These are phyloP conservation scores for Ustilago bromivora DNA, from an alignment of 1,284 basidiomycete species.

Conservation along the genomic window DNA sequence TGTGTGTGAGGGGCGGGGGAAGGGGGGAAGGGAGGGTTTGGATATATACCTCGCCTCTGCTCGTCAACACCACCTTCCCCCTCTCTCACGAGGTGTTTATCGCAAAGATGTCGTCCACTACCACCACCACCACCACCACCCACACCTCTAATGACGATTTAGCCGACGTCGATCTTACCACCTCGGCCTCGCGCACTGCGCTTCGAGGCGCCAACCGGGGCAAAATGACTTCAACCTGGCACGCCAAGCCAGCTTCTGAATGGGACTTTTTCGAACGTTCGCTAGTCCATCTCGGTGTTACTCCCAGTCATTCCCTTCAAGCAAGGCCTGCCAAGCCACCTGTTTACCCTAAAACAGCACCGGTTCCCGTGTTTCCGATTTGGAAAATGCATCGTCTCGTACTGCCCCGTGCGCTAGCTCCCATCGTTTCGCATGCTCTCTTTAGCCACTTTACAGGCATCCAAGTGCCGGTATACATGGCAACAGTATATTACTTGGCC, in stretches of 20 bases:
- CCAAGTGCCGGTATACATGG: constrained; percentile 20
- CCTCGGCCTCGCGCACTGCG: not conserved
- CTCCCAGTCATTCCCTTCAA: constrained; percentile 2
- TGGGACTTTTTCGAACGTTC: constrained; percentile 17
- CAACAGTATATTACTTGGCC: constrained; percentile 26
- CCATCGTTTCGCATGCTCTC: constrained; percentile 33
- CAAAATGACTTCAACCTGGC: constrained; percentile 33
- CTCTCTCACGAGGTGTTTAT: not conserved
- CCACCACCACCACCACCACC: not conserved
- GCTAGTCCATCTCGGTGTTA: constrained; percentile 20
- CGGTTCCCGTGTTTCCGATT: constrained; percentile 46
- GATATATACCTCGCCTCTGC: not conserved
- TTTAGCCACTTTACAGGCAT: constrained; percentile 38
- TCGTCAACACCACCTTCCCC: not conserved
- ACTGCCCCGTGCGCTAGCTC: constrained; percentile 35
- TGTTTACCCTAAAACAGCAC: constrained; percentile 24
- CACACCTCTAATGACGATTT: not conserved
- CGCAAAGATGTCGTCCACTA: not conserved
- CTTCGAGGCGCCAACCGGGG: constrained; percentile 12
- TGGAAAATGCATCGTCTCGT: constrained; percentile 44
- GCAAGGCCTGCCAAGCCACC: constrained; percentile 11
- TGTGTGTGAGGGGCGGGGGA: no score
- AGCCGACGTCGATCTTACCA: constrained; percentile 4
- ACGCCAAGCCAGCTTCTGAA: constrained; percentile 13
- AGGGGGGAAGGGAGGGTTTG: constrained; percentile 2